Percentiles rank a stretch among this genome's conserved stretches.
Conservation (phyloP, 2,329 filamentous ascomycete species). For the Teratosphaeria nubilosa region DNA sequence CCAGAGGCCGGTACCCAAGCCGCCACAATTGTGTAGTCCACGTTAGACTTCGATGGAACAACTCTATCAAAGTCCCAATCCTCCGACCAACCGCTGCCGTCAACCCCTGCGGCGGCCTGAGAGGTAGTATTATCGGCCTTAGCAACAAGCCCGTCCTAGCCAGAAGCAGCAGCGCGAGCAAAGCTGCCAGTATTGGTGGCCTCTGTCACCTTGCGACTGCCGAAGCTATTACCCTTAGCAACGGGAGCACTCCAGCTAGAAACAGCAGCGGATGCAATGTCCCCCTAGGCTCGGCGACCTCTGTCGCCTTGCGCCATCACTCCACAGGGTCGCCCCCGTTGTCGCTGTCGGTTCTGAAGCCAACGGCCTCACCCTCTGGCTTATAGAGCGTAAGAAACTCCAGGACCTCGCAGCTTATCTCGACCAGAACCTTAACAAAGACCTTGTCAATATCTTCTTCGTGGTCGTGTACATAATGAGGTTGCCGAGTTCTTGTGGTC, state of each 20-base stretch:
- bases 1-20: not conserved
- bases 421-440: constrained; percentile 70
- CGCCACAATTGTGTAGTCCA: not conserved
- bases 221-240: not conserved
- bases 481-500: constrained; percentile 78
- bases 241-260: no score
- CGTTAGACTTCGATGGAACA: not conserved
- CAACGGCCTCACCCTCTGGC: constrained; percentile 41
- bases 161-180: constrained; percentile 6
- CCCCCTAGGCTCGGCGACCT: no score
- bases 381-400: constrained; percentile 64
- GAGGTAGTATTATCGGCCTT: not conserved
- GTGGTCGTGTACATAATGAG: constrained; percentile 73
- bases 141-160: constrained; percentile 9
- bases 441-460: constrained; percentile 64
- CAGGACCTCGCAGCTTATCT: constrained; percentile 67
- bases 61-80: not conserved
- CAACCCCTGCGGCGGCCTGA: not conserved
- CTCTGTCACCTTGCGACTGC: constrained; percentile 5
- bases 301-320: no score
- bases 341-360: constrained; percentile 8
- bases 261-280: no score
- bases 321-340: constrained; percentile 10
- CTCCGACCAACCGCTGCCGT: not conserved
- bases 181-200: constrained; percentile 9